Evolutionary conservation across 352 stramenopile species (phyloP).

Genomic region (Phytophthora pistaciae): DNA sequence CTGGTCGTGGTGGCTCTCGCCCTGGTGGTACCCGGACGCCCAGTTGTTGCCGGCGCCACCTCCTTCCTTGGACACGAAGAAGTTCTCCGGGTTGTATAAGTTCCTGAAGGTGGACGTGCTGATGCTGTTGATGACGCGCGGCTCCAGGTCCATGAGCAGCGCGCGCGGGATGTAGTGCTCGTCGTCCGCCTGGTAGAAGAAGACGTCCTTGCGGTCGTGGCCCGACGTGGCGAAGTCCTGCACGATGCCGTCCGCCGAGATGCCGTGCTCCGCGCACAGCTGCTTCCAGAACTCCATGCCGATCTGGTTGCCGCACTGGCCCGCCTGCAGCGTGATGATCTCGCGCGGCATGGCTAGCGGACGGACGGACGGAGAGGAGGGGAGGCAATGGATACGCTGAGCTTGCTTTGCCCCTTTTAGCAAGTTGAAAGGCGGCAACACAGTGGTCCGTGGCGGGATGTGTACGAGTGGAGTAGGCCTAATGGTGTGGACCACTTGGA

Average conservation of each 20-base stretch:
- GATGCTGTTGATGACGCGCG: constrained; percentile 94
- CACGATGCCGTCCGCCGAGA: constrained; percentile 96
- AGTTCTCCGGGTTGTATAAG: constrained; percentile 99
- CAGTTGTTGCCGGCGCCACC: constrained; percentile 95
- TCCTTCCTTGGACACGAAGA: constrained; percentile 95
- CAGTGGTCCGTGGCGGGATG: background rate
- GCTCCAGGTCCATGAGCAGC: constrained; percentile 99
- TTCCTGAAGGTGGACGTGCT: constrained; percentile 93
- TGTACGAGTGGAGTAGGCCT: constrained; percentile 3
- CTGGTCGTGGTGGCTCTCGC: constrained; percentile 95
- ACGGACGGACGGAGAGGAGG: background rate
- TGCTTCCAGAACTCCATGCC: constrained; percentile 99
- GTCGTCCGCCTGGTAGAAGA: constrained; percentile 99
- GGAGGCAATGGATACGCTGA: background rate
- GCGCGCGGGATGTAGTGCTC: constrained; percentile 98
- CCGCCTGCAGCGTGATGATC: constrained; percentile 99
- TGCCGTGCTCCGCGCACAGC: constrained; percentile 98
- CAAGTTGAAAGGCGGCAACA: constrained; percentile 1
- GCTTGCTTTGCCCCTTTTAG: background rate
- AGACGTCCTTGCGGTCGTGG: constrained; percentile 99
- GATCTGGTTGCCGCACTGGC: constrained; percentile 99
- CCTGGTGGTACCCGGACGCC: constrained; percentile 93
- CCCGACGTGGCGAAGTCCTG: constrained; percentile 93
- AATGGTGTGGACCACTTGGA: constrained; percentile 18
- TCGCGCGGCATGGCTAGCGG: constrained; percentile 92